Percentiles rank a stretch among this genome's conserved stretches.
phyloP scores from a whole-genome alignment of 169 alveolate species.

The Blepharisma undulans region DNA sequence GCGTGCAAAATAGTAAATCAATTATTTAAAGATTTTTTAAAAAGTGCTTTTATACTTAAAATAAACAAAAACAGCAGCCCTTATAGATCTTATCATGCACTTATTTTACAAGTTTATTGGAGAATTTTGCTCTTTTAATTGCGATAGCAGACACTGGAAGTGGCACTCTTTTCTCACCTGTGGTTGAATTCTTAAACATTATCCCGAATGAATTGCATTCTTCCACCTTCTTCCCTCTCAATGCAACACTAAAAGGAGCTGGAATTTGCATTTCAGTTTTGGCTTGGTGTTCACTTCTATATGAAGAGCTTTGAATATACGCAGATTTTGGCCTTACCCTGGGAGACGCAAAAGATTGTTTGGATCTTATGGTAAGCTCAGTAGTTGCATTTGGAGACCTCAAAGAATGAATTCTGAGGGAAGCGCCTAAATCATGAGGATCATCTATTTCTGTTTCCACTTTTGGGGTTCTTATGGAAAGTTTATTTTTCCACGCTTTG shows the following conservation, averaged over 20 bases:
- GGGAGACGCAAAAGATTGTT: background rate
- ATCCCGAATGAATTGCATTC: background rate
- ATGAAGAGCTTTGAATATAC: background rate
- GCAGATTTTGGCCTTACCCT: background rate
- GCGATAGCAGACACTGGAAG: background rate
- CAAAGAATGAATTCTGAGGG: background rate
- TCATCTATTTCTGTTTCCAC: background rate
- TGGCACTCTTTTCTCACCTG: background rate
- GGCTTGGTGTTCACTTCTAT: background rate
- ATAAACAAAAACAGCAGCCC: no score
- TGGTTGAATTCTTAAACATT: background rate
- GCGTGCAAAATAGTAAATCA: no score
- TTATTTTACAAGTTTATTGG: background rate
- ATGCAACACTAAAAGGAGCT: background rate
- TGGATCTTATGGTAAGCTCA: background rate
- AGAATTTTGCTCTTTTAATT: background rate
- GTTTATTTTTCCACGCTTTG: background rate
- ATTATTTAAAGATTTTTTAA: no score
- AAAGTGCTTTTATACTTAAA: no score
- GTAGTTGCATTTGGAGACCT: background rate
- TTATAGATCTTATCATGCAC: no score
- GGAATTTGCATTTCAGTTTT: background rate
- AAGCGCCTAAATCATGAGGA: background rate
- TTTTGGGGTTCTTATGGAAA: background rate
- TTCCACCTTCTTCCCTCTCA: background rate